phyloP scores from a whole-genome alignment of 148 eudicot genomes.

The Camellia japonica region DNA sequence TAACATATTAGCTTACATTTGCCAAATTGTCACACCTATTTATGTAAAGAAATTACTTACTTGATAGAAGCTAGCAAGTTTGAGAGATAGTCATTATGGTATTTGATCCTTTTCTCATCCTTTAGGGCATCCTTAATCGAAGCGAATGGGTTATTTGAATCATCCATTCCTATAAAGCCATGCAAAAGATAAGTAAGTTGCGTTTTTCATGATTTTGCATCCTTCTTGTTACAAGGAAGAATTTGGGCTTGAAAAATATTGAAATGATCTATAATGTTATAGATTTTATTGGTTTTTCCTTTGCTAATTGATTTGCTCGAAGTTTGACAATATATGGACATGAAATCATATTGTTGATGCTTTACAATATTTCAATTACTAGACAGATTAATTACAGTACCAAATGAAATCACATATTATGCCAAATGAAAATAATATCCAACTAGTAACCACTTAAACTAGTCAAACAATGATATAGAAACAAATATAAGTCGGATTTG shows the following conservation, averaged over 20 bases:
- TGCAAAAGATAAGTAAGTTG: neutral
- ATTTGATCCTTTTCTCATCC: slow-evolving; percentile 74
- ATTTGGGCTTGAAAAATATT: neutral
- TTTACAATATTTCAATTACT: too few relatives aligned
- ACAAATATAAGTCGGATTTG: neutral
- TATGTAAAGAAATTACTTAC: slow-evolving; percentile 32
- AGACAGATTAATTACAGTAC: neutral
- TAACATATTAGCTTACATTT: neutral
- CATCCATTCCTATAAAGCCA: slow-evolving; percentile 74
- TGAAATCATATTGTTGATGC: too few relatives aligned
- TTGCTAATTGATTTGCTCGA: too few relatives aligned
- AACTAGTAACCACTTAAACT: neutral
- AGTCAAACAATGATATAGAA: neutral
- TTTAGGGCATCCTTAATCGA: slow-evolving; percentile 56
- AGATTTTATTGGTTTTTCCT: too few relatives aligned
- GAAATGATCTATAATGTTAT: neutral
- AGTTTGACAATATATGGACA: too few relatives aligned
- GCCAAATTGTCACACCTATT: neutral
- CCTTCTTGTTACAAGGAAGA: neutral
- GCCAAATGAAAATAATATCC: neutral
- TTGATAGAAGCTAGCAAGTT: slow-evolving; percentile 73
- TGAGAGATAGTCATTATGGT: slow-evolving; percentile 71
- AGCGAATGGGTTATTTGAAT: slow-evolving; percentile 43
- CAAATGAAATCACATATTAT: neutral
- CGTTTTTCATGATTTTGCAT: slow-evolving; percentile 3